phyloP scores from a whole-genome alignment of 2,329 filamentous ascomycete species.

The Mycosphaerella arachidis region DNA sequence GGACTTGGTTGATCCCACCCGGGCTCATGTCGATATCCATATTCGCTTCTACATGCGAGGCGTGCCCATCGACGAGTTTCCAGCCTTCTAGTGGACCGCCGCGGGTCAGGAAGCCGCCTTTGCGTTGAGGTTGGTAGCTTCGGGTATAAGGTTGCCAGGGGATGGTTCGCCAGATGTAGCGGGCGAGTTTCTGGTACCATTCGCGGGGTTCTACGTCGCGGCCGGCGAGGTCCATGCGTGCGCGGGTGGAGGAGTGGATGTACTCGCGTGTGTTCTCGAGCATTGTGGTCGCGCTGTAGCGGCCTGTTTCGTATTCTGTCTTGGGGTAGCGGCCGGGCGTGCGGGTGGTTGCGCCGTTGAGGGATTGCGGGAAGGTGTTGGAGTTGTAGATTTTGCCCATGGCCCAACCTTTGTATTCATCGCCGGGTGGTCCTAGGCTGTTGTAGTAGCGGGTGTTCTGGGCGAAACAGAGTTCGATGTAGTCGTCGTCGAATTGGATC shows the following conservation, averaged over 20 bases:
- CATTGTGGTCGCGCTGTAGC: slow-evolving; percentile 15
- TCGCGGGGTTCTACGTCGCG: slow-evolving; percentile 27
- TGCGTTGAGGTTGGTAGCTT: slow-evolving; percentile 24
- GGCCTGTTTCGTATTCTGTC: slow-evolving; percentile 28
- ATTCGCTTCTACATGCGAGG: slow-evolving; percentile 19
- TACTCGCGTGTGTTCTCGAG: slow-evolving; percentile 32
- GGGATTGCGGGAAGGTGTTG: slow-evolving; percentile 31
- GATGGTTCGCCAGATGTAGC: slow-evolving; percentile 20
- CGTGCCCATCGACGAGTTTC: slow-evolving; percentile 30
- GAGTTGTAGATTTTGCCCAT: slow-evolving; percentile 34
- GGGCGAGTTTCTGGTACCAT: slow-evolving; percentile 15
- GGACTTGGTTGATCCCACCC: slow-evolving; percentile 17
- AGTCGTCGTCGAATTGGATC: slow-evolving; percentile 35
- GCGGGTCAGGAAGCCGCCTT: slow-evolving; percentile 9
- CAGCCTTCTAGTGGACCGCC: slow-evolving; percentile 30
- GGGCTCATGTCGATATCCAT: slow-evolving; percentile 22
- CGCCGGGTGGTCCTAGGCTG: slow-evolving; percentile 9
- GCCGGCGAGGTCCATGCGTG: slow-evolving; percentile 32
- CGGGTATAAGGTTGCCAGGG: slow-evolving; percentile 11
- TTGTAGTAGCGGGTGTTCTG: slow-evolving; percentile 25
- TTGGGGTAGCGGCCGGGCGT: slow-evolving; percentile 31
- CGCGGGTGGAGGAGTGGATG: slow-evolving; percentile 34
- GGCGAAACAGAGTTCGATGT: slow-evolving; percentile 28
- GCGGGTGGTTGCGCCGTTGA: slow-evolving; percentile 27
- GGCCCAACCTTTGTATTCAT: slow-evolving; percentile 28